Base-by-base conservation (phyloP, 1,284 basidiomycete species). In the Apiotrichum gamsii region DNA sequence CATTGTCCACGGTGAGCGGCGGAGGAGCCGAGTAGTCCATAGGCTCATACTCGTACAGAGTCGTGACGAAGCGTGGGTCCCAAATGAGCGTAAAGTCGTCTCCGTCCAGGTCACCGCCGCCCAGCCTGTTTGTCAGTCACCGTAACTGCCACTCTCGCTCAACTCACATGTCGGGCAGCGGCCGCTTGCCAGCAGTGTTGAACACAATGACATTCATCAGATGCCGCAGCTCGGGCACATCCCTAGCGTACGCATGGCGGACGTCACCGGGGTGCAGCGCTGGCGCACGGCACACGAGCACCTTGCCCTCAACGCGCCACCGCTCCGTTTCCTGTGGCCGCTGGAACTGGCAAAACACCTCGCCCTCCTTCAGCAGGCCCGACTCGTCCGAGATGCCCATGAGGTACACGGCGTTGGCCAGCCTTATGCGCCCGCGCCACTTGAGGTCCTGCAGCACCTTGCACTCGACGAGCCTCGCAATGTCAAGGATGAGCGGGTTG, bases 61-160 rank as follows among this genome's bases (percentile, higher is more conserved):
- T 35, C 16, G 52, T 43, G 3, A 72, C 62, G 36, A 72, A 67
- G 8, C 63, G 58, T 43, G 63, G 58, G 40, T 72, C 70, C 71
- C 71, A 74, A 29, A 72, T 72, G 9, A 74, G 41, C 5, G 71
- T 72, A 44, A 62, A 73, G 43, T 72, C 70, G 24, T 65, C 65
- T 18, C 72, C 70, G 43, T 72, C 72, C 4, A 72, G 59, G 54
- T 74, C 72, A 3, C 72, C 72, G 5, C 72, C 72, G 6, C 70
- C 67, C 0, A 74, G 57, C 64, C 68, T 70, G 35, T 9, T 10
- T 10, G 43, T 56, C 42, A 56, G 52, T 41, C 18, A 5, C 21
- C 23, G 2, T n/a, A 18, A 0, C 4, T 16, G 4, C 8, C 5
- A 5, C n/a, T n/a, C n/a, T n/a, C n/a, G n/a, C n/a, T 1, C 8